A percentile compares a stretch with the other conserved stretches of the same genome.
These are phyloP conservation scores for Geotrichum phurueaensis DNA, from an alignment of 1,139 yeast species.

Conservation along the genomic window DNA sequence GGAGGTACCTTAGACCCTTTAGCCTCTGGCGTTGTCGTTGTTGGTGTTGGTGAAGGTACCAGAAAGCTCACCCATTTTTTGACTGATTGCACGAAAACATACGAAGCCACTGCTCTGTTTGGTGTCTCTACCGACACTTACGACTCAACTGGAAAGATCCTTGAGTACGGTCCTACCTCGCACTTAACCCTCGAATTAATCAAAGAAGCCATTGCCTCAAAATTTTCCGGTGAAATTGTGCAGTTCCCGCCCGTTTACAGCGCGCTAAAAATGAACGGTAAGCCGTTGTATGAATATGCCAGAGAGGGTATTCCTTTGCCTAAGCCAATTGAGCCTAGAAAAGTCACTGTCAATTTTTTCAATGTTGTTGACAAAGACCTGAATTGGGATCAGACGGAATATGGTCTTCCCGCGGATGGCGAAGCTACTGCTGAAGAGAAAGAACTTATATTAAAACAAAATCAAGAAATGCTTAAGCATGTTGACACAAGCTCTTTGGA, in stretches of 20 bases:
- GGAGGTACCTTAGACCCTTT: constrained; percentile 96
- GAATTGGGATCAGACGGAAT: constrained; percentile 15
- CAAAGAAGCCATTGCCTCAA: constrained; percentile 42
- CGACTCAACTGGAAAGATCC: constrained; percentile 80
- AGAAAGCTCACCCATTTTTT: constrained; percentile 67
- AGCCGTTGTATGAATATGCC: constrained; percentile 90
- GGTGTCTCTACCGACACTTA: constrained; percentile 94
- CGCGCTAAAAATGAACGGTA: constrained; percentile 91
- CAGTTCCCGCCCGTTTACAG: constrained; percentile 96
- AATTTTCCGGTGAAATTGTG: constrained; percentile 68
- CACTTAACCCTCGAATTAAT: constrained; percentile 57
- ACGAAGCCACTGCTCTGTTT: constrained; percentile 76
- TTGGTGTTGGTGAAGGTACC: constrained; percentile 89
- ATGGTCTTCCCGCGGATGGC: constrained; percentile 13
- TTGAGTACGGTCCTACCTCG: constrained; percentile 50
- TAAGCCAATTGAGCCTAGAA: constrained; percentile 66
- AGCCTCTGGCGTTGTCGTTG: constrained; percentile 86
- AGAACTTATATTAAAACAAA: constrained; percentile 12
- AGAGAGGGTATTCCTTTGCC: constrained; percentile 85
- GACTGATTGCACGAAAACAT: constrained; percentile 59
- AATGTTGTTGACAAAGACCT: constrained; percentile 37
- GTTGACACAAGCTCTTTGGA: constrained; percentile 2
- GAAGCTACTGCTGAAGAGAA: constrained; percentile 13
- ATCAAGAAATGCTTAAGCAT: constrained; percentile 10
- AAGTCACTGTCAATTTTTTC: constrained; percentile 55